Evolutionary conservation across 2,329 filamentous ascomycete species (phyloP).

Genomic region (Alternaria gaisen): DNA sequence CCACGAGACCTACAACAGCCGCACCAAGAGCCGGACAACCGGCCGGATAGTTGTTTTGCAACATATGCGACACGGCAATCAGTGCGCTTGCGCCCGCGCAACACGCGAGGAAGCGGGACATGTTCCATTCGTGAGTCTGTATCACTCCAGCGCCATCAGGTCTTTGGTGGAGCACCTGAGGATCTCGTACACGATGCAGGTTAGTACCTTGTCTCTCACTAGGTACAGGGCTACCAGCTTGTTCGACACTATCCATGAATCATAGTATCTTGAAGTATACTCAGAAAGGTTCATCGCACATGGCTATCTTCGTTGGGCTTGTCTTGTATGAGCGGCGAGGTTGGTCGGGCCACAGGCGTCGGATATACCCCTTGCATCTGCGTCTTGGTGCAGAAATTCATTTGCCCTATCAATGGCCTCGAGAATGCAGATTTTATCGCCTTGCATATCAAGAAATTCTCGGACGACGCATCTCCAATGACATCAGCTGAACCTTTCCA

Average conservation of each 20-base stretch:
- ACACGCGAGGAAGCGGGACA: slow-evolving; percentile 40
- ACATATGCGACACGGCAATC: slow-evolving; percentile 40
- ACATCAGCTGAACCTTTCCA: slow-evolving; percentile 22
- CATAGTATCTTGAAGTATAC: slow-evolving; percentile 5
- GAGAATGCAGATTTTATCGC: slow-evolving; percentile 19
- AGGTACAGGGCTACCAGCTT: slow-evolving; percentile 24
- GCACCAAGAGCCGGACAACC: slow-evolving; percentile 37
- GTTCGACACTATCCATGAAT: slow-evolving; percentile 19
- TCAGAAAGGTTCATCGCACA: slow-evolving; percentile 5
- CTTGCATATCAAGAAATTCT: slow-evolving; percentile 24
- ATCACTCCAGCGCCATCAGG: slow-evolving; percentile 33
- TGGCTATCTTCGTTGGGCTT: slow-evolving; percentile 20
- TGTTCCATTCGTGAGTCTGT: slow-evolving; percentile 39
- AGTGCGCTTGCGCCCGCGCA: slow-evolving; percentile 42
- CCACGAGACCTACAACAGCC: slow-evolving; percentile 21
- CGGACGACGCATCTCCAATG: slow-evolving; percentile 19
- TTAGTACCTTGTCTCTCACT: slow-evolving; percentile 27
- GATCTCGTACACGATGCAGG: slow-evolving; percentile 22
- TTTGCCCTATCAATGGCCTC: neutral
- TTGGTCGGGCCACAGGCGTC: slow-evolving; percentile 20
- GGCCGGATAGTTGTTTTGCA: slow-evolving; percentile 35
- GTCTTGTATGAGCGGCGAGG: slow-evolving; percentile 25
- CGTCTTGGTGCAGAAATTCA: slow-evolving; percentile 30
- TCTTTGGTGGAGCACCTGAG: slow-evolving; percentile 29
- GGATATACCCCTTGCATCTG: slow-evolving; percentile 37